Evolutionary conservation across 139 green algal genomes (phyloP).

Genomic region (Chlorella sp.): DNA sequence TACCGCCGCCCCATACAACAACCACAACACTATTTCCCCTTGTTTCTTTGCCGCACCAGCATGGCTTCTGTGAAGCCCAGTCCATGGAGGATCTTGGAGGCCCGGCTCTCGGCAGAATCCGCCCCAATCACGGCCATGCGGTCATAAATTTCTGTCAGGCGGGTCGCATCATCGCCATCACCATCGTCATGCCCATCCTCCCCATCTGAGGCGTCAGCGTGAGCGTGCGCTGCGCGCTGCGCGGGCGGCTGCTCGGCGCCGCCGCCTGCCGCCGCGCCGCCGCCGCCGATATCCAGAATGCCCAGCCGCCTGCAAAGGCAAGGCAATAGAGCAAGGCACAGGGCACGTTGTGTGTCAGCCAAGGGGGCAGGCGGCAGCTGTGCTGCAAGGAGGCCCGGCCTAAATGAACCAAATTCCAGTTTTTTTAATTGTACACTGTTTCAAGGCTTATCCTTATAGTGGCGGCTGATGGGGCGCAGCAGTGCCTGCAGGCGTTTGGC

Average conservation of each 20-base stretch:
- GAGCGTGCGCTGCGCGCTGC: constrained; percentile 27
- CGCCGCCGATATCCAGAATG: constrained; percentile 40
- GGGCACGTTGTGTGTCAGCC: too few species aligned
- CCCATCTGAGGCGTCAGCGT: constrained; percentile 15
- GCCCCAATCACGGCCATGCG: constrained; percentile 85
- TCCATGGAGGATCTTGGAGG: constrained; percentile 97
- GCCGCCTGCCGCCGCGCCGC: constrained; percentile 20
- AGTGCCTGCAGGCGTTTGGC: too few species aligned
- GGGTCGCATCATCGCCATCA: constrained; percentile 46
- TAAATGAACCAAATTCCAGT: too few species aligned
- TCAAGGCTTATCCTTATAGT: too few species aligned
- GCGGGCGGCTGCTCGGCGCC: constrained; percentile 45
- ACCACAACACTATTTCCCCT: constrained; percentile 79
- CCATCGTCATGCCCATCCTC: constrained; percentile 40
- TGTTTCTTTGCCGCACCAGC: constrained; percentile 86
- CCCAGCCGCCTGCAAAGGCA: constrained; percentile 52
- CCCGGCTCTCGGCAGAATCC: constrained; percentile 87
- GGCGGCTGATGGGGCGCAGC: too few species aligned
- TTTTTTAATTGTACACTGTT: too few species aligned
- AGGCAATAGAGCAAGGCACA: neutral
- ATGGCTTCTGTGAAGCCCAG: constrained; percentile 90
- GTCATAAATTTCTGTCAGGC: constrained; percentile 95
- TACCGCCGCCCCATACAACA: too few species aligned
- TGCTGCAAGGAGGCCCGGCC: too few species aligned
- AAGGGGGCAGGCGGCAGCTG: neutral